Evolutionary conservation across 148 eudicot species (phyloP), one percentile per base, ranked within the genome.

Genomic region (Suaeda aralocaspica): DNA sequence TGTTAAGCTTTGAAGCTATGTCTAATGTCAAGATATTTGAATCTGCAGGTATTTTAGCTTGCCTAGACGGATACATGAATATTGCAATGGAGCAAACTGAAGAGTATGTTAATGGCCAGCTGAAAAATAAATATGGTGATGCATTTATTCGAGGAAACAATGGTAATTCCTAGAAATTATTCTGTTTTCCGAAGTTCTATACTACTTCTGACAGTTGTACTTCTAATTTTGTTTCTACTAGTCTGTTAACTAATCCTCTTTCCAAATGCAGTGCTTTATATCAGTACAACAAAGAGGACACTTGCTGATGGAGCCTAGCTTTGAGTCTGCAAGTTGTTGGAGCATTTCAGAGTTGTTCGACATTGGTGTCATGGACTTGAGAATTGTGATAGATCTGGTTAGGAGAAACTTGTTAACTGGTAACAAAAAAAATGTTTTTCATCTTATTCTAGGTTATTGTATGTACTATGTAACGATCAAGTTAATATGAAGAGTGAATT

Each of bases 51-150:
- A 90, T 90, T 58, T 79, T 93, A 57, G 98, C 98, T 66, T 93
- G 98, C 78, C 86, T 93, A 46, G 98, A 93, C 78, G 98, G 98
- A 56, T 93, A 93, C 73, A 93, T 93, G 98, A 93, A 93, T 65
- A 93, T 93, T 36, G 98, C 96, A 48, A 93, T 93, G 98, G 98
- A 88, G 85, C 98, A 93, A 79, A 93, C 98, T 39, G 98, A 93
- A 77, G 96, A 93, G 80, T 93, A 93, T 57, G 98, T 93, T 24
- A 93, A 93, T 26, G 98, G 98, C 49, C 98, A 93, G 74, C 81
- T 90, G 78, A 93, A 93, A 74, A 93, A 93, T 55, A 93, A 90
- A 70, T 93, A 93, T 24, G 98, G 98, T 6, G 98, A 93, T 80
- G 98, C 98, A 26, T 93, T 93, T 46, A 90, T 93, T 68, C 89